A percentile compares a stretch with the other conserved stretches of the same genome.
These are phyloP conservation scores for Aspergillus novoparasiticus DNA, from an alignment of 2,329 filamentous ascomycete species.

Conservation along the genomic window DNA sequence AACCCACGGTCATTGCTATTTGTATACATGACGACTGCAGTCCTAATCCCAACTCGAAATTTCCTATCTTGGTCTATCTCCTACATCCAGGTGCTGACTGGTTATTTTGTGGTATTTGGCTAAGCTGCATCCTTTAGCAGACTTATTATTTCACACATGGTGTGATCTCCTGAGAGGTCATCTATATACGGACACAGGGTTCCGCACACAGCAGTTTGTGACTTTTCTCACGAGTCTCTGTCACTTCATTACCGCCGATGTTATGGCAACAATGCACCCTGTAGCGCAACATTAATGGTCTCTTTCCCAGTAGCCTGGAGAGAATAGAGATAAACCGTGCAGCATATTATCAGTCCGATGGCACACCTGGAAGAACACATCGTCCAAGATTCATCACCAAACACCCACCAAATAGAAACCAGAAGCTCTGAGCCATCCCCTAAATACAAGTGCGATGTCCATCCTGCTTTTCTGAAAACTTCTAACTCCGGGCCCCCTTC, in stretches of 20 bases:
- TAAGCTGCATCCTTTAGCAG: not conserved
- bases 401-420: not conserved
- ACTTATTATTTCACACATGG: not conserved
- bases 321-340: not conserved
- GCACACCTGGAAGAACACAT: constrained; percentile 8
- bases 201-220: not conserved
- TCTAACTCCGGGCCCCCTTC: not conserved
- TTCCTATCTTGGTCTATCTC: not conserved
- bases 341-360: constrained; percentile 6
- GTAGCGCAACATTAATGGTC: not conserved
- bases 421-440: not conserved
- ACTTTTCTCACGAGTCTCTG: not conserved
- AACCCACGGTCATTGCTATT: not conserved
- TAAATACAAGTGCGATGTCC: constrained; percentile 2
- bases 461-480: not conserved
- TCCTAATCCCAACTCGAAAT: not conserved
- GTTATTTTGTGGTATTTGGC: not conserved
- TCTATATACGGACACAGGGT: not conserved
- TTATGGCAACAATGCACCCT: constrained; percentile 3
- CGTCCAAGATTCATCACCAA: constrained; percentile 7
- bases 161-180: not conserved
- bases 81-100: not conserved
- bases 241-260: not conserved
- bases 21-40: not conserved
- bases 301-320: not conserved